These are phyloP conservation scores for Paramecium tetraurelia DNA, from an alignment of 73 alveolate genomes.

Conservation along the genomic window DNA sequence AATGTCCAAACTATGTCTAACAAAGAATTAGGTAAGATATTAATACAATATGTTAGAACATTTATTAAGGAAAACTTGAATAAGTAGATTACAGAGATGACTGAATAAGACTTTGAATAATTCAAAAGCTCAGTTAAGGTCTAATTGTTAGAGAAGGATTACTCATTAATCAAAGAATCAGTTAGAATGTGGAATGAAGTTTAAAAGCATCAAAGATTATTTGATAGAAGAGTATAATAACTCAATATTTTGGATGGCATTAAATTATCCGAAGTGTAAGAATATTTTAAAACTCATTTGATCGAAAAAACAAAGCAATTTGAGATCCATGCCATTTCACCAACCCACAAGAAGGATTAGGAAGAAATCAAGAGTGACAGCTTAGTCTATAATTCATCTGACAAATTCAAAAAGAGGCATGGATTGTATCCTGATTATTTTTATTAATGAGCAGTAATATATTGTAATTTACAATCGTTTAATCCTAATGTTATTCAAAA, in stretches of 20 bases:
- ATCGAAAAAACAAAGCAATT: background rate
- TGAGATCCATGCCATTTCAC: constrained; percentile 34
- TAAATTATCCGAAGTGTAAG: background rate
- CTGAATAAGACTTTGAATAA: constrained; percentile 37
- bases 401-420: background rate
- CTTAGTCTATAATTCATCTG: background rate
- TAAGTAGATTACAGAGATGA: background rate
- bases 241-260: background rate
- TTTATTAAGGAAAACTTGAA: constrained; percentile 10
- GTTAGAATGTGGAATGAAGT: constrained; percentile 54
- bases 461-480: background rate
- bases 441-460: background rate
- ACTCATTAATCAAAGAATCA: constrained; percentile 40
- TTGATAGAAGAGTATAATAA: constrained; percentile 42
- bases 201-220: constrained; percentile 39
- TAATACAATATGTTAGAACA: background rate
- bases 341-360: constrained; percentile 20
- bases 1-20: constrained; percentile 57
- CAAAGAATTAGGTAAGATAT: constrained; percentile 17
- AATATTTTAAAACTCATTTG: background rate
- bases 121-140: constrained; percentile 37
- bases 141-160: constrained; percentile 14
- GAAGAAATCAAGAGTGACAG: background rate
- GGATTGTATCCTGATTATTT: constrained; percentile 48
- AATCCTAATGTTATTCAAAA: background rate